Evolutionary conservation across 805 yeast species (phyloP).

Genomic region (Yamadazyma tumulicola): DNA sequence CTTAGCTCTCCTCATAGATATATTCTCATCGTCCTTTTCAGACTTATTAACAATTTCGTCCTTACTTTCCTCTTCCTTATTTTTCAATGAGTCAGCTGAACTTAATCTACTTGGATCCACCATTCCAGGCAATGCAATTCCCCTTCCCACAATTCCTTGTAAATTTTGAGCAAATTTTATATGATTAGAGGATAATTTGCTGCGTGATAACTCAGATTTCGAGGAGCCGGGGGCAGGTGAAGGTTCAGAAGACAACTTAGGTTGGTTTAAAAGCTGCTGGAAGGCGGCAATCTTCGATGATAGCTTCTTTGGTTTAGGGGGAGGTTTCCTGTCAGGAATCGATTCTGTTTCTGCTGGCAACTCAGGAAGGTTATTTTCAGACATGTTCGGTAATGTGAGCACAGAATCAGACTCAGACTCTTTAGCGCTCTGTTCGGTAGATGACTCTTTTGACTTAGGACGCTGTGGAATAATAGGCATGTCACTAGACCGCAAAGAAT

Average conservation of each 20-base stretch:
- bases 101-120: slow-evolving; percentile 35
- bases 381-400: background rate
- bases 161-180: slow-evolving; percentile 55
- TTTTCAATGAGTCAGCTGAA: slow-evolving; percentile 10
- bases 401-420: slow-evolving; percentile 7
- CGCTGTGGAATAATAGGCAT: slow-evolving; percentile 12
- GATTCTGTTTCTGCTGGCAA: background rate
- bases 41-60: slow-evolving; percentile 17
- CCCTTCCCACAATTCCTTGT: slow-evolving; percentile 55
- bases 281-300: slow-evolving; percentile 79
- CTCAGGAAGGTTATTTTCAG: background rate
- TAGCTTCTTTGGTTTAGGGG: slow-evolving; percentile 73
- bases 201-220: slow-evolving; percentile 5
- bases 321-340: slow-evolving; percentile 35
- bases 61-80: slow-evolving; percentile 2
- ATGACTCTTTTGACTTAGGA: slow-evolving; percentile 5
- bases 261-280: slow-evolving; percentile 63
- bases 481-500: no score
- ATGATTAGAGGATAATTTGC: slow-evolving; percentile 31
- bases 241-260: slow-evolving; percentile 7
- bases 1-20: slow-evolving; percentile 47
- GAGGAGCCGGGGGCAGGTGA: slow-evolving; percentile 3
- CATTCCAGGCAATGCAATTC: slow-evolving; percentile 52
- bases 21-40: background rate
- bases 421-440: slow-evolving; percentile 8